A percentile compares a stretch with the other conserved stretches of the same genome.
Evolutionary conservation across 139 green algal genomes (phyloP).

Genomic region (Chlamydomonas eustigma): DNA sequence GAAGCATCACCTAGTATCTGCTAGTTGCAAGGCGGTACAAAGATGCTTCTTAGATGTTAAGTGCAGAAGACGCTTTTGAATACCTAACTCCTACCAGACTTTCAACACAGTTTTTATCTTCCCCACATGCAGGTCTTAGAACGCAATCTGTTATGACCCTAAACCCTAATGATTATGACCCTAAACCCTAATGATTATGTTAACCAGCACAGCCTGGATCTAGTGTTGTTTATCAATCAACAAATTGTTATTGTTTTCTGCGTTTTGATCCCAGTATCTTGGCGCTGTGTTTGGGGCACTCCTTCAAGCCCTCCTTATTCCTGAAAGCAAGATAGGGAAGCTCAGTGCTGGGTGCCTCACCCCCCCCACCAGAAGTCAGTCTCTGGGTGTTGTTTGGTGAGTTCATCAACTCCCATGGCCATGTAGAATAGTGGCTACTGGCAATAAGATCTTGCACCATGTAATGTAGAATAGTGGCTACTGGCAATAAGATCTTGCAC

Average conservation of each 20-base stretch:
- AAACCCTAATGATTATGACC: not conserved
- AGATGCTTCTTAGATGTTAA: no score
- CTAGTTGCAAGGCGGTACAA: no score
- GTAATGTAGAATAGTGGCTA: no score
- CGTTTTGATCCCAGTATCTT: conserved; percentile 20
- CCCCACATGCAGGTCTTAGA: no score
- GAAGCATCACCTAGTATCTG: not conserved
- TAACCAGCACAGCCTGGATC: not conserved
- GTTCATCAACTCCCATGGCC: no score
- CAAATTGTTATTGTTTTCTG: not conserved
- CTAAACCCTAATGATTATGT: not conserved
- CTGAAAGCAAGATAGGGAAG: conserved; percentile 12
- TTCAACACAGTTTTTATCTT: no score
- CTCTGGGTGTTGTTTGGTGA: conserved; percentile 19
- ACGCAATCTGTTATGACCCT: no score
- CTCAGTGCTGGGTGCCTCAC: conserved; percentile 18
- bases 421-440: no score
- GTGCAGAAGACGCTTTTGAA: not conserved
- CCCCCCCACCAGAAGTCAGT: conserved; percentile 22
- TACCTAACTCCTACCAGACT: not conserved
- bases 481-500: no score
- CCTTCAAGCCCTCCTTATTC: conserved; percentile 32
- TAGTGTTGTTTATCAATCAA: not conserved
- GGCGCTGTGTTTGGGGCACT: conserved; percentile 32
- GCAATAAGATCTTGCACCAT: no score